Base-by-base conservation (phyloP, 306 rosid genomes). In the Corylus heterophylla region DNA sequence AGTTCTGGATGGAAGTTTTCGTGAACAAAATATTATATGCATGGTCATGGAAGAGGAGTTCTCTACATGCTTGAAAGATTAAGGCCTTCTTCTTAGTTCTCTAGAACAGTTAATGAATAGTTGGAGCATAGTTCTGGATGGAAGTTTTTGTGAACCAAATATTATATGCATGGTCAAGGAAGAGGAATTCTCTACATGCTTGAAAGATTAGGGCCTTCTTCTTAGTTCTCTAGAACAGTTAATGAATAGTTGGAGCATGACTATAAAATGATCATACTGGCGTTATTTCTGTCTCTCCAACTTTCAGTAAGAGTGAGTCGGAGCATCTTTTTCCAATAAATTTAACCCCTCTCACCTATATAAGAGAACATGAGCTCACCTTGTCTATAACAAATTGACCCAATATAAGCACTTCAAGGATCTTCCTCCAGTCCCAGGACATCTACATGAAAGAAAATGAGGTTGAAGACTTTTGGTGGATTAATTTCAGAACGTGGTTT, bases 361-460 rank as follows among this genome's bases (percentile, higher is more conserved):
- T 16, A 16, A 62, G 68, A 51, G 27, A 29, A 71, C 3, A 74
- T 66, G 13, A 58, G 54, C 83, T 83, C 79, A 95, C 99, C 99
- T 81, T 93, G 77, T 95, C 98, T 75, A 93, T 79, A 12, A 95
- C 96, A 83, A 95, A 95, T 75, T 95, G 99, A 44, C 99, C 99
- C 84, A 95, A 83, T 84, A 95, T 90, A 80, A 95, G 97, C 84
- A 93, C 98, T 87, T 93, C 99, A 49, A 95, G 98, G 85, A 95
- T 95, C 90, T 93, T 95, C 90, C 97, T 89, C 99, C 98, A 95
- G 82, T 93, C 99, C 98, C 98, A 93, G 44, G 98, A 95, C 95
- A 93, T 91, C 98, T 95, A 63, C 51, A 85, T 72, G 62, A 70
- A 52, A 54, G 72, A 80, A 59, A 77, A 74, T 25, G 1, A 9